These are phyloP conservation scores for Mortierella sp. DNA, from an alignment of 371 early-diverging fungal species.

Conservation along the genomic window DNA sequence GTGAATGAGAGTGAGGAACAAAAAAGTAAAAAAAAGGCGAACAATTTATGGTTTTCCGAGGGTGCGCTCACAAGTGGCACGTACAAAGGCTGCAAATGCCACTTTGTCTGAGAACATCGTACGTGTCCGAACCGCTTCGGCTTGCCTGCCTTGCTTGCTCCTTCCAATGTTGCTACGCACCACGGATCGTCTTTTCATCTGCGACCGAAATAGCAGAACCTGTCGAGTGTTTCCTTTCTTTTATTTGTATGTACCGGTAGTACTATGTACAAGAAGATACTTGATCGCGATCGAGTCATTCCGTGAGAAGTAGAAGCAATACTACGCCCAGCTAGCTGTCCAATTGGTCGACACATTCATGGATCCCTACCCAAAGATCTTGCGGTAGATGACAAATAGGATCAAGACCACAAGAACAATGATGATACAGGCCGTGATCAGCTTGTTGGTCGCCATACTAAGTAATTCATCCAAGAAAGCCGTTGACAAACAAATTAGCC, in stretches of 20 bases:
- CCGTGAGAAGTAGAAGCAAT: neutral
- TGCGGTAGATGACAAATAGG: conserved; percentile 85
- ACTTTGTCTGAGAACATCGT: neutral
- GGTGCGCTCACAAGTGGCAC: neutral
- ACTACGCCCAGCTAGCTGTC: neutral
- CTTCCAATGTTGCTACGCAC: neutral
- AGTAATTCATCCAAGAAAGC: neutral
- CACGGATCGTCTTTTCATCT: neutral
- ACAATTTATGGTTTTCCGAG: conserved; percentile 5
- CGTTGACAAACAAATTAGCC: neutral
- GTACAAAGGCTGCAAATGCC: neutral
- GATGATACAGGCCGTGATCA: conserved; percentile 91
- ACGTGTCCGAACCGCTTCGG: conserved; percentile 11
- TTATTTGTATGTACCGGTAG: neutral
- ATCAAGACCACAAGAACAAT: conserved; percentile 86
- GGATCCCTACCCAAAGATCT: conserved; percentile 61
- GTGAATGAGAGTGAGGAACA: neutral
- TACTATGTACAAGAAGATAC: neutral
- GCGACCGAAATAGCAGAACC: neutral
- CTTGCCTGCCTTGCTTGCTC: too few species aligned
- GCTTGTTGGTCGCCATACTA: conserved; percentile 91
- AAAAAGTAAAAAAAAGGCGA: neutral
- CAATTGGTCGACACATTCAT: neutral
- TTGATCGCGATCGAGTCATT: neutral
- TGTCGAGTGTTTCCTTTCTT: neutral